Percentiles rank a stretch among this genome's conserved stretches.
phyloP scores from a whole-genome alignment of 2,329 filamentous ascomycete species.

The Aspergillus ochraceus region DNA sequence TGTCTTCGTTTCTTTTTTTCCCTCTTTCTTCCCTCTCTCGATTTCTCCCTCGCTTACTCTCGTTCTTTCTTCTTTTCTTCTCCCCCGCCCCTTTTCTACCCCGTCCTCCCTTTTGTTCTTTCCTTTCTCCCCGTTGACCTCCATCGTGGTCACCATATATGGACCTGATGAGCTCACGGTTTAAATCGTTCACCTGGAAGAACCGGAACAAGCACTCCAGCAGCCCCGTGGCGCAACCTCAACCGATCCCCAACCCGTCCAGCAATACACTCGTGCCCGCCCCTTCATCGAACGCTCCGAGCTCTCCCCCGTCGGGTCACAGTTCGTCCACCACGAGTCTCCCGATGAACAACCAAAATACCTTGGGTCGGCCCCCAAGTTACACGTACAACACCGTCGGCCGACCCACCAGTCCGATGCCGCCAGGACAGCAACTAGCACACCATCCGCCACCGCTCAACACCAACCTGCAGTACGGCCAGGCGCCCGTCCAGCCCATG shows the following conservation, averaged over 20 bases:
- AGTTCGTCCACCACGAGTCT: slow-evolving; percentile 53
- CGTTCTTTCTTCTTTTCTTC: background rate
- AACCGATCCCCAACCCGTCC: slow-evolving; percentile 31
- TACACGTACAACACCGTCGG: slow-evolving; percentile 59
- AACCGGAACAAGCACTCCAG: slow-evolving; percentile 53
- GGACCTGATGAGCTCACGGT: slow-evolving; percentile 54
- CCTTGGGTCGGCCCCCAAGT: slow-evolving; percentile 62
- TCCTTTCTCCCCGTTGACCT: slow-evolving; percentile 14
- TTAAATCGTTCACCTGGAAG: slow-evolving; percentile 51
- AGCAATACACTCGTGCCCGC: slow-evolving; percentile 34
- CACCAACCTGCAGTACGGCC: slow-evolving; percentile 53
- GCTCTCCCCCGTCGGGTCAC: slow-evolving; percentile 38
- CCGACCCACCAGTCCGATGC: slow-evolving; percentile 55
- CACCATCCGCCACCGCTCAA: slow-evolving; percentile 56
- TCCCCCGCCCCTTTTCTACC: slow-evolving; percentile 1
- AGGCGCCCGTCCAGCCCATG: slow-evolving; percentile 36
- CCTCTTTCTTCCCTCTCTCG: slow-evolving; percentile 11
- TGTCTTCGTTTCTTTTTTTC: slow-evolving; percentile 14
- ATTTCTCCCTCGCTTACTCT: slow-evolving; percentile 3
- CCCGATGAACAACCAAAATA: slow-evolving; percentile 55
- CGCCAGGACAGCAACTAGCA: slow-evolving; percentile 41
- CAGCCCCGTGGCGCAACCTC: slow-evolving; percentile 26
- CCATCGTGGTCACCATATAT: slow-evolving; percentile 32
- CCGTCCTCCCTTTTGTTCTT: slow-evolving; percentile 9
- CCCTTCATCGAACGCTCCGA: slow-evolving; percentile 34